Evolutionary conservation across 2,329 filamentous ascomycete species (phyloP).

Genomic region (Cladophialophora carrionii): DNA sequence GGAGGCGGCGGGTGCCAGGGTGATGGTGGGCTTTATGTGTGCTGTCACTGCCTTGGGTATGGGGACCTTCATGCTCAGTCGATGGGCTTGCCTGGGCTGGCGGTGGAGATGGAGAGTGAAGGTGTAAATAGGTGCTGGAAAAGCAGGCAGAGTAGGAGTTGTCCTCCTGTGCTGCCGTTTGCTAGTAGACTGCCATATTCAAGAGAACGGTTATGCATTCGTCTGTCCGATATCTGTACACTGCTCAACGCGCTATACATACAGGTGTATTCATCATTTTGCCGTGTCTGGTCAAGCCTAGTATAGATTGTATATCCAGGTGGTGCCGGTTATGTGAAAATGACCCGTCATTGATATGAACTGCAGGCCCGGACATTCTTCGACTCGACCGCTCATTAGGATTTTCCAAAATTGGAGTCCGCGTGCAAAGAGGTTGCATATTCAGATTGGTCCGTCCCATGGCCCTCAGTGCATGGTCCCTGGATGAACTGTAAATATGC

Average conservation of each 20-base stretch:
- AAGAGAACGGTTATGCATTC: not conserved
- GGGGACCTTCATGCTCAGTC: conserved; percentile 40
- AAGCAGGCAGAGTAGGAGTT: not conserved
- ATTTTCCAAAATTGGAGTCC: not conserved
- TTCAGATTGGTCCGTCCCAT: not conserved
- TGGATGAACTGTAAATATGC: not conserved
- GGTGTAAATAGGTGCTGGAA: conserved; percentile 34
- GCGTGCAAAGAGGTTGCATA: not conserved
- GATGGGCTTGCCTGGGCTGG: conserved; percentile 47
- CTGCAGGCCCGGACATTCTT: too few relatives aligned
- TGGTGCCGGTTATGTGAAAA: not conserved
- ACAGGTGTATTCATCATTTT: not conserved
- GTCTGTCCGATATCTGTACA: not conserved
- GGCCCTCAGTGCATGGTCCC: not conserved
- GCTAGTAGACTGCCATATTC: not conserved
- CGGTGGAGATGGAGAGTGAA: conserved; percentile 47
- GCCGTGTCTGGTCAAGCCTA: not conserved
- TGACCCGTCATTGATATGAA: too few relatives aligned
- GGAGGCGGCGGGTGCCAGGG: conserved; percentile 50
- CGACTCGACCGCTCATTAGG: too few relatives aligned
- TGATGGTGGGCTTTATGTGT: conserved; percentile 53
- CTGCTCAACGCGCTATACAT: not conserved
- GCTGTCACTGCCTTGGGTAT: conserved; percentile 48
- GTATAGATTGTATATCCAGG: not conserved
- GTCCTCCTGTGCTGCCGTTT: not conserved